These are phyloP conservation scores for Garcileccinum viscosum DNA, from an alignment of 1,284 basidiomycete species.

Conservation along the genomic window DNA sequence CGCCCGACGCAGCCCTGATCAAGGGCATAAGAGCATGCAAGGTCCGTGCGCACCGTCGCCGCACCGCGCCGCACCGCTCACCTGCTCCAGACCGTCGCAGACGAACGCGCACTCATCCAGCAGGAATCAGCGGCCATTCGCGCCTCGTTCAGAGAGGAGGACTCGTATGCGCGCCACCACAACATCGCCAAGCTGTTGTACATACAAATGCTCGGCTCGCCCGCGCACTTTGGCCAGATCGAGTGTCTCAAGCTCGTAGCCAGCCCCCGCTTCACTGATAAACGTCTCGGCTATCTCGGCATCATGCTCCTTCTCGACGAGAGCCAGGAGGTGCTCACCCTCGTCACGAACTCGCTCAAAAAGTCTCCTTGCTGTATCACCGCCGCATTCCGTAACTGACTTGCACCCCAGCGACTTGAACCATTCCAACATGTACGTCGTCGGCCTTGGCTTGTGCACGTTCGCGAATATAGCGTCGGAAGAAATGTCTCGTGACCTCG, in stretches of 20 bases:
- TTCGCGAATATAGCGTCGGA: conserved; percentile 99
- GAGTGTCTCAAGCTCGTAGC: conserved; percentile 99
- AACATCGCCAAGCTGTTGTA: conserved; percentile 99
- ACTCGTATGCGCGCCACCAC: conserved; percentile 91
- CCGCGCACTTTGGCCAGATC: conserved; percentile 99
- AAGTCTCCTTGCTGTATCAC: conserved; percentile 68
- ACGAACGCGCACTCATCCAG: conserved; percentile 96
- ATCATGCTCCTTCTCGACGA: conserved; percentile 99
- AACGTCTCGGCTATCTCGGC: conserved; percentile 94
- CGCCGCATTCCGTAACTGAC: neutral
- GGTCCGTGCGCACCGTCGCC: conserved; percentile 49
- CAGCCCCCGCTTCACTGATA: conserved; percentile 96
- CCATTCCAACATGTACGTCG: conserved; percentile 99
- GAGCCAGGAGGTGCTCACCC: conserved; percentile 96
- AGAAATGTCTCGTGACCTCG: conserved; percentile 96
- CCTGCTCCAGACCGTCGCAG: conserved; percentile 78
- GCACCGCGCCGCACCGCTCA: conserved; percentile 18
- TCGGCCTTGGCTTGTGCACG: conserved; percentile 96
- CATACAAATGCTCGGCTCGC: conserved; percentile 99
- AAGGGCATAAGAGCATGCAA: conserved; percentile 95
- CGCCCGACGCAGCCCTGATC: conserved; percentile 74
- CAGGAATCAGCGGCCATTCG: conserved; percentile 98
- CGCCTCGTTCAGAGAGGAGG: conserved; percentile 97
- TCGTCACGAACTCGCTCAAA: conserved; percentile 98
- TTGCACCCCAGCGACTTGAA: conserved; percentile 88